A percentile compares a stretch with the other conserved stretches of the same genome.
Evolutionary conservation across 495 filamentous ascomycete species (phyloP).

Genomic region (Penicillium chermesinum): DNA sequence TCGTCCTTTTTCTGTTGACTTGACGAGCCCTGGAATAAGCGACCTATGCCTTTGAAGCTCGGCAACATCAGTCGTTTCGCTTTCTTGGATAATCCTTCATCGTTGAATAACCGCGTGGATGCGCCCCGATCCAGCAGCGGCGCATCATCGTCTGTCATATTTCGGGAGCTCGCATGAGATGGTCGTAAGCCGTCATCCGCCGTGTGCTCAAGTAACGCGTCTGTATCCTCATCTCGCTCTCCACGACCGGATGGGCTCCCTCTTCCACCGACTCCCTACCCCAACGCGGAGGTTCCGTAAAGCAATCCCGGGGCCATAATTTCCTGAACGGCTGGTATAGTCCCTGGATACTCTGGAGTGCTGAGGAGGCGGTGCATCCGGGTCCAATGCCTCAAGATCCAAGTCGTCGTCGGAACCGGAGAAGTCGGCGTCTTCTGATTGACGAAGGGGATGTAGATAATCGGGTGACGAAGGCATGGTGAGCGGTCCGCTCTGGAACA

Average conservation of each 20-base stretch:
- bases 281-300: conserved; percentile 67
- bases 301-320: conserved; percentile 57
- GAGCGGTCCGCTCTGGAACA: background rate
- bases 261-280: conserved; percentile 55
- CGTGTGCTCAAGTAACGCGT: conserved; percentile 50
- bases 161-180: conserved; percentile 48
- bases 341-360: conserved; percentile 37
- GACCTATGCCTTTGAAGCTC: conserved; percentile 21
- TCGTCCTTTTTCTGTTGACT: conserved; percentile 17
- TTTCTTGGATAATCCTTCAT: conserved; percentile 25
- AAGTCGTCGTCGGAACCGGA: conserved; percentile 49
- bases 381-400: conserved; percentile 70
- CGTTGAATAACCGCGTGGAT: conserved; percentile 26
- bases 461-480: conserved; percentile 39
- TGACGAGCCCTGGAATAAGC: conserved; percentile 18
- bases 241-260: conserved; percentile 39
- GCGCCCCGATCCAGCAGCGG: conserved; percentile 51
- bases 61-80: conserved; percentile 28
- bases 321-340: conserved; percentile 35
- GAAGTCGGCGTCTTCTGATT: conserved; percentile 25
- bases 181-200: conserved; percentile 35
- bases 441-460: conserved; percentile 33
- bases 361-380: conserved; percentile 39
- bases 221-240: conserved; percentile 50
- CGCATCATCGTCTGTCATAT: conserved; percentile 55